phyloP scores from a whole-genome alignment of 2,329 filamentous ascomycete genomes.

The Meredithiella fracta region DNA sequence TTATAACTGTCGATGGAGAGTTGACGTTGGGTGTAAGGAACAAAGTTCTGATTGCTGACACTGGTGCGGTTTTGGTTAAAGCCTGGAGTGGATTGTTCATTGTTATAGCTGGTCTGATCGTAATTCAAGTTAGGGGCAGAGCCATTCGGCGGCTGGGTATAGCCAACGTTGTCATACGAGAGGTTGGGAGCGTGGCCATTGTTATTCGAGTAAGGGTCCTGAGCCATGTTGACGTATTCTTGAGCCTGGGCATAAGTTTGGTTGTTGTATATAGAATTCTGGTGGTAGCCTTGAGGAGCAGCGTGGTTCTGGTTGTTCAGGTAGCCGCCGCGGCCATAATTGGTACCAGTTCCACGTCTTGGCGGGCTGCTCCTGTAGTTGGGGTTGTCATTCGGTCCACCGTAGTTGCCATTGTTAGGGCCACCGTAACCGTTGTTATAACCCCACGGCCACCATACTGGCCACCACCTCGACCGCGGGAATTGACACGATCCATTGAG shows the following conservation, averaged over 20 bases:
- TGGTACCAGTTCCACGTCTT: slow-evolving; percentile 24
- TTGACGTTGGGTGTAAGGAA: slow-evolving; percentile 12
- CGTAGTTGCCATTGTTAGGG: slow-evolving; percentile 18
- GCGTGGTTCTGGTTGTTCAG: slow-evolving; percentile 17
- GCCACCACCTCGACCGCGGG: slow-evolving; percentile 38
- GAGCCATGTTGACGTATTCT: slow-evolving; percentile 23
- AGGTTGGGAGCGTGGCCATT: background rate
- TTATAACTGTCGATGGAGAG: slow-evolving; percentile 22
- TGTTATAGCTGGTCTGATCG: slow-evolving; percentile 2
- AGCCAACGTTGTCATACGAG: background rate
- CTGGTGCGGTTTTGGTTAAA: slow-evolving; percentile 8
- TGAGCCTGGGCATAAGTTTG: slow-evolving; percentile 14
- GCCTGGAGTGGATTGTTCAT: background rate
- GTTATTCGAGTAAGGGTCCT: slow-evolving; percentile 1
- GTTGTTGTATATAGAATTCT: background rate
- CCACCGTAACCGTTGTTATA: slow-evolving; percentile 20
- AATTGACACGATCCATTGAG: slow-evolving; percentile 32
- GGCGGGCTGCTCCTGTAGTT: slow-evolving; percentile 18
- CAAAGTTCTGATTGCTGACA: slow-evolving; percentile 5
- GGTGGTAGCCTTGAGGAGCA: background rate
- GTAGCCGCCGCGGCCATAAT: slow-evolving; percentile 28
- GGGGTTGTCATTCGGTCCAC: slow-evolving; percentile 14
- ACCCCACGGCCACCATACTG: slow-evolving; percentile 34
- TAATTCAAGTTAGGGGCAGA: background rate
- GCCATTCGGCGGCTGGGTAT: background rate